A percentile compares a stretch with the other conserved stretches of the same genome.
Conservation (phyloP, 495 filamentous ascomycete species). For the Trichoderma orchidacearum region DNA sequence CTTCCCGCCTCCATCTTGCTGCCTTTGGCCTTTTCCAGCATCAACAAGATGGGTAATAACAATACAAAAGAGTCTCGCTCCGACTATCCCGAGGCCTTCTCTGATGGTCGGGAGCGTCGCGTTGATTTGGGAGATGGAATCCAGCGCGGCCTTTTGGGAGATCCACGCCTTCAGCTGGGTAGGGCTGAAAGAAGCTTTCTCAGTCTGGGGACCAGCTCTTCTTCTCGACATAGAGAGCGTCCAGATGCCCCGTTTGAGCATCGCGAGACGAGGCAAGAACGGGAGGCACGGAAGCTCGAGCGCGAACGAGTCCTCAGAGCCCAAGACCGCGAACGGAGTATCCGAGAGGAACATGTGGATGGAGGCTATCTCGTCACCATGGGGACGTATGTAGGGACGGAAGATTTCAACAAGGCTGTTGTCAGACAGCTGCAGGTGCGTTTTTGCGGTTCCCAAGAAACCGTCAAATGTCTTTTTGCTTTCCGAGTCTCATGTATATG, state of each 20-base stretch:
- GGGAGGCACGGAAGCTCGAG: conserved; percentile 74
- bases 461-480: background rate
- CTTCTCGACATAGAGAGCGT: conserved; percentile 8
- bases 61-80: conserved; percentile 43
- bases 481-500: background rate
- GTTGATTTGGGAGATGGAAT: background rate
- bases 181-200: conserved; percentile 14
- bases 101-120: background rate
- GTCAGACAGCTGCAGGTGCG: conserved; percentile 87
- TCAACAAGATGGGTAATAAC: conserved; percentile 31
- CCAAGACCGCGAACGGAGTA: conserved; percentile 82
- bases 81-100: conserved; percentile 17
- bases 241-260: conserved; percentile 33
- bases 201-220: conserved; percentile 7
- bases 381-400: conserved; percentile 79
- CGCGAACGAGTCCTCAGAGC: conserved; percentile 58
- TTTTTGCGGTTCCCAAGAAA: background rate
- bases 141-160: background rate
- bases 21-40: background rate
- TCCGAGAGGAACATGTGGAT: conserved; percentile 86
- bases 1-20: background rate
- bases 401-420: conserved; percentile 84
- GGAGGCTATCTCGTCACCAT: conserved; percentile 91
- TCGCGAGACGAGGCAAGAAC: conserved; percentile 81
- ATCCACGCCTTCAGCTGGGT: conserved; percentile 14